phyloP scores from a whole-genome alignment of 1,284 basidiomycete species.

The Microbotryum scabiosae region DNA sequence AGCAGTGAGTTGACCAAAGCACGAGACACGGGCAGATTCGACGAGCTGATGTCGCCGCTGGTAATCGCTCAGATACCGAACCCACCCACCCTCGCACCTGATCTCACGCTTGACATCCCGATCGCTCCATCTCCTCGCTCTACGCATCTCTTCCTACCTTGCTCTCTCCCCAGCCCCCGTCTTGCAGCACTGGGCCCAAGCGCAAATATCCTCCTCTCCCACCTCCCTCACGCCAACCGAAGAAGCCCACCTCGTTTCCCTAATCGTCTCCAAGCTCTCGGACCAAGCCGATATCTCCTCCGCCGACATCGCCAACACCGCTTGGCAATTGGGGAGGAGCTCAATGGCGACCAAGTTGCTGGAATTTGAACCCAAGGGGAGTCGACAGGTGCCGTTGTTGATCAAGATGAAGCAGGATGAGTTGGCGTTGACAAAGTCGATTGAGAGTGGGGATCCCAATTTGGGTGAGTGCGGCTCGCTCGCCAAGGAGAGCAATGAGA shows the following conservation, averaged over 20 bases:
- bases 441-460: slow-evolving; percentile 92
- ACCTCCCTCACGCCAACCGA: slow-evolving; percentile 36
- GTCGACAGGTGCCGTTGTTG: slow-evolving; percentile 86
- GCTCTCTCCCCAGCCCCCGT: slow-evolving; percentile 75
- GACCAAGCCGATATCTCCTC: slow-evolving; percentile 66
- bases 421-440: slow-evolving; percentile 77
- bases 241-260: slow-evolving; percentile 66
- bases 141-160: slow-evolving; percentile 81
- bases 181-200: slow-evolving; percentile 90
- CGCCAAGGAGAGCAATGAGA: no score
- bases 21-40: slow-evolving; percentile 28
- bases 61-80: slow-evolving; percentile 20
- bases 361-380: slow-evolving; percentile 78
- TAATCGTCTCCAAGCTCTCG: slow-evolving; percentile 29
- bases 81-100: slow-evolving; percentile 45
- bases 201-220: slow-evolving; percentile 61
- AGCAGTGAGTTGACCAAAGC: slow-evolving; percentile 53
- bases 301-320: slow-evolving; percentile 86
- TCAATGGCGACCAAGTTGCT: slow-evolving; percentile 89
- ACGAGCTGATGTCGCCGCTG: not conserved
- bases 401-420: slow-evolving; percentile 91
- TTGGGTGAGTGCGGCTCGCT: no score
- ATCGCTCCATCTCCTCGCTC: slow-evolving; percentile 81
- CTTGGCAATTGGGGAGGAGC: slow-evolving; percentile 82
- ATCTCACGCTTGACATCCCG: slow-evolving; percentile 75